A percentile compares a stretch with the other conserved stretches of the same genome.
Evolutionary conservation across 768 basidiomycete species (phyloP).

Genomic region (Strobilomyces echinocephalus): DNA sequence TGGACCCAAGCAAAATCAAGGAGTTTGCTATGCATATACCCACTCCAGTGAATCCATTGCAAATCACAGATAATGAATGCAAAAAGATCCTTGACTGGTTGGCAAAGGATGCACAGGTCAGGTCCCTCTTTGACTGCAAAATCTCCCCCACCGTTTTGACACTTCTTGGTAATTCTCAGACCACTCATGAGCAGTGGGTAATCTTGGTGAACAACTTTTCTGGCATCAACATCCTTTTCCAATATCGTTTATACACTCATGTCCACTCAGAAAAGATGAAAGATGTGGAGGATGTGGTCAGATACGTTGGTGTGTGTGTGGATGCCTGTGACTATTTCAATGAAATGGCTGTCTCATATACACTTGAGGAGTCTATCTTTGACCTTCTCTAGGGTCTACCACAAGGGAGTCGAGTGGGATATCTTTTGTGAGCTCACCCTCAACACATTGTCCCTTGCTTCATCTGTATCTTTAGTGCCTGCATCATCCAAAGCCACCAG

Average conservation of each 20-base stretch:
- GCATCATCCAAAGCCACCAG: too few species aligned
- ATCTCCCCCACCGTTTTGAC: fast-evolving
- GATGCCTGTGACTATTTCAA: not conserved
- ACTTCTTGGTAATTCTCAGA: not conserved
- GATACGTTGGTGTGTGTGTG: not conserved
- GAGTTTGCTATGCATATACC: not conserved
- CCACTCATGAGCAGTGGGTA: not conserved
- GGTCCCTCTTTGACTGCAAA: not conserved
- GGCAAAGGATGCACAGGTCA: not conserved
- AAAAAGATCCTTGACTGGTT: not conserved
- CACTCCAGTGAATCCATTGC: too few species aligned
- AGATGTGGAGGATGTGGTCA: not conserved
- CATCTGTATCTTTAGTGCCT: not conserved
- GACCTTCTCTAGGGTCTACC: not conserved
- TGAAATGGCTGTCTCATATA: not conserved
- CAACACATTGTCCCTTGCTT: not conserved
- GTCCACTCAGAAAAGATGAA: not conserved
- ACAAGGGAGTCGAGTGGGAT: not conserved
- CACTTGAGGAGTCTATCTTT: not conserved
- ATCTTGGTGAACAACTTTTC: not conserved
- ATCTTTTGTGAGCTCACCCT: not conserved
- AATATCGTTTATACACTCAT: not conserved
- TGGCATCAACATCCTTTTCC: fast-evolving
- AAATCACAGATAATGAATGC: not conserved
- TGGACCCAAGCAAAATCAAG: not conserved